Conservation (phyloP, 2,329 filamentous ascomycete species). For the Hypoxylon sp. region DNA sequence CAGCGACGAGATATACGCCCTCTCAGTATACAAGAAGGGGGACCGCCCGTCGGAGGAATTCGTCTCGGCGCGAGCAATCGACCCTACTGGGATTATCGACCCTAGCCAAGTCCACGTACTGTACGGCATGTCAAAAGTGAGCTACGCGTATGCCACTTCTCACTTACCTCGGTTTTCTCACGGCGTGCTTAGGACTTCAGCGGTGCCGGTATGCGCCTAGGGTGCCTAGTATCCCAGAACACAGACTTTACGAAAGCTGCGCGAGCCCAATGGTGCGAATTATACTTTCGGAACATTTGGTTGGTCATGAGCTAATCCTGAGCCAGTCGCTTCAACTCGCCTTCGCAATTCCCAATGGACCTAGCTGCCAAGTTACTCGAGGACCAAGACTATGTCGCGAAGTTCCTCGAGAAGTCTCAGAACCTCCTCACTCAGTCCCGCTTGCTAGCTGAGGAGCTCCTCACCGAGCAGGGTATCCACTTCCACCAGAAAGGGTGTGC, state of each 20-base stretch:
- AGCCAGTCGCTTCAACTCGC: slow-evolving; percentile 31
- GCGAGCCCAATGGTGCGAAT: slow-evolving; percentile 30
- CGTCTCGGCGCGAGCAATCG: slow-evolving; percentile 29
- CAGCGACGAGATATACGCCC: slow-evolving; percentile 39
- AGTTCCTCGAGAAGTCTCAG: slow-evolving; percentile 30
- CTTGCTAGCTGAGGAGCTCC: slow-evolving; percentile 27
- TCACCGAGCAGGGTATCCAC: slow-evolving; percentile 25
- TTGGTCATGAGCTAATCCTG: not conserved
- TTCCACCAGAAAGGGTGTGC: slow-evolving; percentile 34
- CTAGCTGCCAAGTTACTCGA: slow-evolving; percentile 35
- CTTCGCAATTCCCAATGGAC: slow-evolving; percentile 38
- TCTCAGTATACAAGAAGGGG: slow-evolving; percentile 27
- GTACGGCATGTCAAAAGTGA: slow-evolving; percentile 39
- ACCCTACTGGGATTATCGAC: slow-evolving; percentile 33
- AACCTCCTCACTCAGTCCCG: slow-evolving; percentile 16
- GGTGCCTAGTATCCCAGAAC: slow-evolving; percentile 37
- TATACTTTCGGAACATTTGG: no score
- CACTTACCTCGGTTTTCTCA: slow-evolving; percentile 2
- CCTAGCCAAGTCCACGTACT: slow-evolving; percentile 33
- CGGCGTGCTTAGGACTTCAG: slow-evolving; percentile 29
- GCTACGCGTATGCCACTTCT: not conserved
- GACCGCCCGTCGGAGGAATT: slow-evolving; percentile 26
- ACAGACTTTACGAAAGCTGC: slow-evolving; percentile 29
- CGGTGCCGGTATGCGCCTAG: slow-evolving; percentile 32
- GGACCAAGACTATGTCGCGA: slow-evolving; percentile 25